phyloP scores from a whole-genome alignment of 306 rosid species.

The Inga laurina region DNA sequence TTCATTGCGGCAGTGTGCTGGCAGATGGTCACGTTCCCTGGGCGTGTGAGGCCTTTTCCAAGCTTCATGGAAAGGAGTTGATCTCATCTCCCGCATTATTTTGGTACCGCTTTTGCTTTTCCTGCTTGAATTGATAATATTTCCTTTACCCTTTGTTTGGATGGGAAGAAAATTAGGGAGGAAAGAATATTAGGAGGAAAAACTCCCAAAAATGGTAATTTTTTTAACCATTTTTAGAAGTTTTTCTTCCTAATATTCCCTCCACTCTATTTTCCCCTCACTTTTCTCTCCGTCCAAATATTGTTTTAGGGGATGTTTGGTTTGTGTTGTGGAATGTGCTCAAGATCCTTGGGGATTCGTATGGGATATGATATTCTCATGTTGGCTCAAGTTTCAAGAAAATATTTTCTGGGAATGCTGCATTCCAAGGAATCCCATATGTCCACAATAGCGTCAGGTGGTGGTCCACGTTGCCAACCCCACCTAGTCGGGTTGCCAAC shows the following conservation, averaged over 20 bases:
- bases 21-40: constrained; percentile 98
- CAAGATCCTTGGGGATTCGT: neutral
- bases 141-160: neutral
- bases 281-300: too few relatives aligned
- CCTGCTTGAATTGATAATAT: constrained; percentile 6
- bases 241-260: too few relatives aligned
- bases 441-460: too few relatives aligned
- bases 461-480: too few relatives aligned
- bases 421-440: neutral
- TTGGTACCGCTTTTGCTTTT: constrained; percentile 57
- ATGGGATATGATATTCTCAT: neutral
- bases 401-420: neutral
- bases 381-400: neutral
- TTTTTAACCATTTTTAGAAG: too few relatives aligned
- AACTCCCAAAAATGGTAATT: too few relatives aligned
- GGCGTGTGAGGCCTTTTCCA: constrained; percentile 99
- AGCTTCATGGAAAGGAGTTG: constrained; percentile 75
- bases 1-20: constrained; percentile 67
- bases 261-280: too few relatives aligned
- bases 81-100: constrained; percentile 66
- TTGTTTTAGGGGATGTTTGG: neutral
- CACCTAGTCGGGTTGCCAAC: too few relatives aligned
- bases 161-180: too few relatives aligned
- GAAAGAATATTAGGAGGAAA: too few relatives aligned
- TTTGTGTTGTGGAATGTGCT: neutral